These are phyloP conservation scores for Neopestalotiopsis rosae DNA, from an alignment of 2,329 filamentous ascomycete genomes.

Conservation along the genomic window DNA sequence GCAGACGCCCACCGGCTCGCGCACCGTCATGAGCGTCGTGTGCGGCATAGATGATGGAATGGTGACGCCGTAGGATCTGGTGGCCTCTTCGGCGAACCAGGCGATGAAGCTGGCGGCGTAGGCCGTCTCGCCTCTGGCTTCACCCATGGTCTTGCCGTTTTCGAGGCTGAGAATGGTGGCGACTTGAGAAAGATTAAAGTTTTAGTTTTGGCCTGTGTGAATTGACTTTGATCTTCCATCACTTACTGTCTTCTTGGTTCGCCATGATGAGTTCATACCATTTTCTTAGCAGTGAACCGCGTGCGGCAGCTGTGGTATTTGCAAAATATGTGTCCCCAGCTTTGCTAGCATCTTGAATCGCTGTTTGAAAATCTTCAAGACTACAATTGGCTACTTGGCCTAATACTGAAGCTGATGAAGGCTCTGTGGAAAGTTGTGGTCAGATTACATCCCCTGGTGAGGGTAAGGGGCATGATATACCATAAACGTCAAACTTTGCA, in stretches of 20 bases:
- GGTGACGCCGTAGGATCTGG: conserved; percentile 74
- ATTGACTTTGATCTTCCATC: no score
- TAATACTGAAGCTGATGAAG: neutral
- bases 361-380: neutral
- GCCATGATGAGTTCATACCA: neutral
- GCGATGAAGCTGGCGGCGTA: conserved; percentile 80
- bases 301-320: neutral
- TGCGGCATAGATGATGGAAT: conserved; percentile 72
- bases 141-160: conserved; percentile 83
- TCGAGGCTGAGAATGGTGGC: conserved; percentile 46
- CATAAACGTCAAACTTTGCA: neutral
- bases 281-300: neutral
- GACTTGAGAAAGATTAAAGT: neutral
- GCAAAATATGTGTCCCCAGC: neutral
- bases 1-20: conserved; percentile 84
- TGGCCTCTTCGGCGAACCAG: conserved; percentile 83
- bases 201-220: neutral
- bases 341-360: neutral
- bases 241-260: conserved; percentile 5
- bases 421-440: neutral
- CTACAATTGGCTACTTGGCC: conserved; percentile 1
- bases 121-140: conserved; percentile 72
- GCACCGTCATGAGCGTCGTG: conserved; percentile 78
- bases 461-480: neutral
- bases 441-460: neutral